Percentiles rank a stretch among this genome's conserved stretches.
Conservation (phyloP, 2,329 filamentous ascomycete species). For the Pseudogymnoascus sp. region DNA sequence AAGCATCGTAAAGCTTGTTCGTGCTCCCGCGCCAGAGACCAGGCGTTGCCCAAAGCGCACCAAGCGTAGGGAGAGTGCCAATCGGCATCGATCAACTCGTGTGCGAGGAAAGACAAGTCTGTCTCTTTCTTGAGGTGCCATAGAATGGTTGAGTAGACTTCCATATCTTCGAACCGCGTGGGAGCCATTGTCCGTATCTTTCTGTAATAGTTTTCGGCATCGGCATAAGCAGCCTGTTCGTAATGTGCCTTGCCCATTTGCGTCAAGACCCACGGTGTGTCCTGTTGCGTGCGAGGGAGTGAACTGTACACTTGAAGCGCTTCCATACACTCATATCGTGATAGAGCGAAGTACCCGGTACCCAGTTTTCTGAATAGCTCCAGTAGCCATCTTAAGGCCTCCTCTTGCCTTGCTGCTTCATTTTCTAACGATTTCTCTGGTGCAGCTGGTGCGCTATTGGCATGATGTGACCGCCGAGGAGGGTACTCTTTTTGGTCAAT, state of each 20-base stretch:
- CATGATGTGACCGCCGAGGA: constrained; percentile 20
- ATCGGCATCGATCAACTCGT: constrained; percentile 78
- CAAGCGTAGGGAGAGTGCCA: constrained; percentile 90
- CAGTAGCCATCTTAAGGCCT: constrained; percentile 67
- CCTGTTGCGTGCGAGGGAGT: constrained; percentile 65
- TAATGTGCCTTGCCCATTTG: constrained; percentile 87
- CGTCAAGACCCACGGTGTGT: constrained; percentile 87
- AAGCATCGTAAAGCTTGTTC: constrained; percentile 93
- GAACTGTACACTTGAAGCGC: constrained; percentile 65
- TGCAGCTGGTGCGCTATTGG: constrained; percentile 20
- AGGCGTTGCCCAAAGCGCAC: constrained; percentile 92
- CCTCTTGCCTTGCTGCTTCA: constrained; percentile 59
- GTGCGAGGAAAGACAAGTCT: constrained; percentile 82
- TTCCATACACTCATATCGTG: constrained; percentile 69
- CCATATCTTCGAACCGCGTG: constrained; percentile 85
- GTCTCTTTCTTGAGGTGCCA: constrained; percentile 94
- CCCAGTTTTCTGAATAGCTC: constrained; percentile 77
- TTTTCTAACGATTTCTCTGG: constrained; percentile 26
- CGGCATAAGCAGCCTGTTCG: constrained; percentile 76
- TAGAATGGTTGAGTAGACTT: constrained; percentile 96
- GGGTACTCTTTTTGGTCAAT: constrained; percentile 55
- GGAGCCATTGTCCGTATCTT: constrained; percentile 72
- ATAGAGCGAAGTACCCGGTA: constrained; percentile 67
- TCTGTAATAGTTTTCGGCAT: constrained; percentile 80
- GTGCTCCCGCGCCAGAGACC: constrained; percentile 84